phyloP scores from a whole-genome alignment of 2,329 filamentous ascomycete species.

The Aspergillus ruber region DNA sequence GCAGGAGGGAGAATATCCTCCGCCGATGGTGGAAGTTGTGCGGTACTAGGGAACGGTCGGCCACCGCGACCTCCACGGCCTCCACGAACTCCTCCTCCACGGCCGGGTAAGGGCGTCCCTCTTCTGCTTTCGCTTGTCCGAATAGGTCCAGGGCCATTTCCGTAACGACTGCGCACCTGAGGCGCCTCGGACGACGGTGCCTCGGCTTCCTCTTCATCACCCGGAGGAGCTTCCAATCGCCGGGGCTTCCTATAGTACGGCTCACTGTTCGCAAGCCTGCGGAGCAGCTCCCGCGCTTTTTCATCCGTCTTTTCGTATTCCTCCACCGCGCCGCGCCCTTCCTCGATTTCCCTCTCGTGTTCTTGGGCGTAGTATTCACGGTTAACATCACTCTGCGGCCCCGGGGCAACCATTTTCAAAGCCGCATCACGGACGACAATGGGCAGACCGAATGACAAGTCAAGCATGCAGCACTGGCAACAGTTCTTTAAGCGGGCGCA shows the following conservation, averaged over 20 bases:
- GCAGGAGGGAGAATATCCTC: constrained; percentile 80
- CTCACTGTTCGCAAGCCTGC: constrained; percentile 81
- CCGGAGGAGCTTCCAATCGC: constrained; percentile 53
- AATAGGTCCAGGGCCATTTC: constrained; percentile 57
- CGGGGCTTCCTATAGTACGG: constrained; percentile 91
- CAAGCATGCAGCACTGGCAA: constrained; percentile 98
- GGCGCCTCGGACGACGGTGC: constrained; percentile 37
- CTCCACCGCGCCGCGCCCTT: constrained; percentile 76
- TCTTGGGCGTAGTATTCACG: constrained; percentile 97
- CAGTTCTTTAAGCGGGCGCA: constrained; percentile 98
- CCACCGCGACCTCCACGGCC: constrained; percentile 45
- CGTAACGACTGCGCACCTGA: constrained; percentile 34
- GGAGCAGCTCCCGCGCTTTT: constrained; percentile 82
- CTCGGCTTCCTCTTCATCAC: constrained; percentile 40
- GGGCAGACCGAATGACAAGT: constrained; percentile 89
- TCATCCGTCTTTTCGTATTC: constrained; percentile 97
- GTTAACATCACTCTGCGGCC: constrained; percentile 87
- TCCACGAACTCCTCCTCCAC: constrained; percentile 42
- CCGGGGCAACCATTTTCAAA: constrained; percentile 93
- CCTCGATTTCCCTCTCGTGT: constrained; percentile 90
- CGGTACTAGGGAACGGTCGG: constrained; percentile 61
- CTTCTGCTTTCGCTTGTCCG: constrained; percentile 59
- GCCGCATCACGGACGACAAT: constrained; percentile 94
- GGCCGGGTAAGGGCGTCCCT: constrained; percentile 31
- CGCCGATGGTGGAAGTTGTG: constrained; percentile 70